Conservation (phyloP, 306 rosid species). For the Abrus precatorius region DNA sequence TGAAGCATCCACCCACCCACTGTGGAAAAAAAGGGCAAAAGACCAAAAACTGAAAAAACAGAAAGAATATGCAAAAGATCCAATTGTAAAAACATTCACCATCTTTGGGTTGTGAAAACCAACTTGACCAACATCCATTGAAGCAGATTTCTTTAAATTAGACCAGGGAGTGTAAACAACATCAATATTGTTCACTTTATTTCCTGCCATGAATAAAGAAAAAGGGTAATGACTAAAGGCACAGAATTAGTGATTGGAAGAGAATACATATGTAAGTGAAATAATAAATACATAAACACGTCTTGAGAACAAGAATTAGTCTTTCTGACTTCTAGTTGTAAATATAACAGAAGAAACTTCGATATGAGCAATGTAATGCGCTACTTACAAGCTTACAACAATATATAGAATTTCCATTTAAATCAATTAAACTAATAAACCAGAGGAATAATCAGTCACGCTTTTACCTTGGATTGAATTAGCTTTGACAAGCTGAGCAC, state of each 20-base stretch:
- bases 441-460: slow-evolving; percentile 32
- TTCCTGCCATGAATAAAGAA: slow-evolving; percentile 64
- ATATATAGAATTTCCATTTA: background rate
- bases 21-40: background rate
- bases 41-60: background rate
- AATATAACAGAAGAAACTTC: slow-evolving; percentile 6
- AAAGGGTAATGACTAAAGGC: background rate
- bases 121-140: slow-evolving; percentile 99
- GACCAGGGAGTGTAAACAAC: slow-evolving; percentile 99
- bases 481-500: slow-evolving; percentile 98
- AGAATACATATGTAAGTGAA: background rate
- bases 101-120: slow-evolving; percentile 86
- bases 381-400: background rate
- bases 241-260: background rate
- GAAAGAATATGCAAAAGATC: slow-evolving; percentile 17
- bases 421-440: slow-evolving; percentile 14
- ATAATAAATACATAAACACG: background rate
- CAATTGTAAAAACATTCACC: slow-evolving; percentile 54
- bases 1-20: slow-evolving; percentile 41
- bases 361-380: background rate
- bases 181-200: slow-evolving; percentile 91
- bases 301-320: background rate
- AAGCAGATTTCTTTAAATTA: slow-evolving; percentile 94
- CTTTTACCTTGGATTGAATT: slow-evolving; percentile 93
- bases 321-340: slow-evolving; percentile 10